Base-by-base conservation (phyloP, 1,284 basidiomycete species). In the Exobasidium cylindrosporum region DNA sequence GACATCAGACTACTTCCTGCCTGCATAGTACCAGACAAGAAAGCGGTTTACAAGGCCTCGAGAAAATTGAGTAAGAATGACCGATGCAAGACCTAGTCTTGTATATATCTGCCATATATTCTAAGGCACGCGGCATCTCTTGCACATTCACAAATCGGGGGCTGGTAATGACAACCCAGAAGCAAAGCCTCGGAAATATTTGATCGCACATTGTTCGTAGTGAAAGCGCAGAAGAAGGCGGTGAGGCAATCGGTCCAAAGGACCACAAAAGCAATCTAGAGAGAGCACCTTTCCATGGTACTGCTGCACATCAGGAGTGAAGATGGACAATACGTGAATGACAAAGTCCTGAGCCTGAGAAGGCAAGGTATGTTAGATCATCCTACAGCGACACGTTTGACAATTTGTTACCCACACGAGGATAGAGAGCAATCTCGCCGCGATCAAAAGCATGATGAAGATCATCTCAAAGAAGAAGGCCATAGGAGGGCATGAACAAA, bases 201-300 rank as follows among this genome's bases (percentile, higher is more conserved):
- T 58, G 13, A 58, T 58, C 21, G 50, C 7, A 17, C 54, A 58
- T 30, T 58, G 57, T 30, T 54, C 7, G 43, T 58, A 58, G 13
- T 58, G 57, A 30, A 58, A 58, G 21, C n/a, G 21, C 13, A 58
- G 47, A n/a, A 58, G 45, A 13, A 24, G 21, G 26, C 23, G 21
- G 26, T 58, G 14, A 29, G 57, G 57, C 17, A n/a, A 40, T 17
- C 7, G 10, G 13, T 57, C 28, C 40, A 21, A 31, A 11, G 54
- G 30, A 32, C 26, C 26, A 13, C 54, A 30, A 32, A 55, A 55
- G 23, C 54, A 30, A 24, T 55, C 30, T 14, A 23, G 10, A 13
- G 40, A 7, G 14, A 54, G 23, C 6, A 58, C 17, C 49, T 58
- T 58, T 31, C 49, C 57, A 24, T 58, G 57, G 23, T 24, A 58